phyloP scores from a whole-genome alignment of 139 green algal species.

The Spirogloea muscicola region DNA sequence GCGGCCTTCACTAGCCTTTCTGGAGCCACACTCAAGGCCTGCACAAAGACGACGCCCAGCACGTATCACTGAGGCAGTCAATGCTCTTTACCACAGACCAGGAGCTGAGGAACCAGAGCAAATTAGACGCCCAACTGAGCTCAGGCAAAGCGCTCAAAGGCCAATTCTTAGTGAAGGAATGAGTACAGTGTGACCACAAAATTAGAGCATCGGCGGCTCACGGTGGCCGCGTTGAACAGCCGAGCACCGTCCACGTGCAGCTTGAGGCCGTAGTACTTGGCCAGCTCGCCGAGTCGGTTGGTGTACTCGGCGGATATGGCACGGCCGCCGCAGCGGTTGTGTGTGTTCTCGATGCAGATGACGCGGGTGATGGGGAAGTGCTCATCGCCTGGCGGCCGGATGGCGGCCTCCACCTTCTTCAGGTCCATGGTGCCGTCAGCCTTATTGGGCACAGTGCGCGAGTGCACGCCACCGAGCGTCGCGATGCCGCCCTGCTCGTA shows the following conservation, averaged over 20 bases:
- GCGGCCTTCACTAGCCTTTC: conserved; percentile 40
- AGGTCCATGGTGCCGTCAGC: conserved; percentile 55
- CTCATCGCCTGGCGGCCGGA: conserved; percentile 59
- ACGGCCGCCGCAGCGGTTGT: conserved; percentile 68
- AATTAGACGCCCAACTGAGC: too few relatives aligned
- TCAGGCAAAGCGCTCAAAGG: too few relatives aligned
- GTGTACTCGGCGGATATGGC: conserved; percentile 60
- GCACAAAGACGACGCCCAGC: background rate
- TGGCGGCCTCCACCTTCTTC: conserved; percentile 29
- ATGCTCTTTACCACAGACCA: too few relatives aligned
- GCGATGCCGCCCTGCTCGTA: conserved; percentile 55
- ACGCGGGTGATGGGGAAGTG: conserved; percentile 61
- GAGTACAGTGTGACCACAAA: too few relatives aligned
- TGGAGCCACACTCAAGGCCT: conserved; percentile 20
- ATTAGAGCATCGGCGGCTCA: too few relatives aligned
- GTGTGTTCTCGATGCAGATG: conserved; percentile 70
- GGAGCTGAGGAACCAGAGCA: too few relatives aligned
- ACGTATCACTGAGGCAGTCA: too few relatives aligned
- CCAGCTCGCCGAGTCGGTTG: conserved; percentile 27
- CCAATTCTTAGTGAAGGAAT: too few relatives aligned
- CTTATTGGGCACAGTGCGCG: conserved; percentile 46
- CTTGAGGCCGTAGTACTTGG: conserved; percentile 26
- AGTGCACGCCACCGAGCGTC: conserved; percentile 46
- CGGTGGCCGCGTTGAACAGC: conserved; percentile 66
- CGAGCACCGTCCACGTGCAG: conserved; percentile 74